Percentiles rank a stretch among this genome's conserved stretches.
phyloP scores from a whole-genome alignment of 345 rosid genomes.

The Acer campestre region DNA sequence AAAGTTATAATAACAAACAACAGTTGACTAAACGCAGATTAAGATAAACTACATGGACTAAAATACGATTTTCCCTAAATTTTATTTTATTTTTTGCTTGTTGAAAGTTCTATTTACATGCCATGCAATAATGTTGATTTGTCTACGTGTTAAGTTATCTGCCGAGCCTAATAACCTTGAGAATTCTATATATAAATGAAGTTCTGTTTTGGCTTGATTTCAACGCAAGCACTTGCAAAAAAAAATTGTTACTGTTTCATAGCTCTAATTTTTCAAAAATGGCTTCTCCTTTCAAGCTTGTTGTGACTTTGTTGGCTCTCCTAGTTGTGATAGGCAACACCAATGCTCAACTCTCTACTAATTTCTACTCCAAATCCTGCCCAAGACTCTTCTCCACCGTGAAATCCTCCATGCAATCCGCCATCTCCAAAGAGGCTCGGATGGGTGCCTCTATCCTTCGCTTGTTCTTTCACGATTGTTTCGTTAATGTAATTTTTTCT shows the following conservation, averaged over 20 bases:
- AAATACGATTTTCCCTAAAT: too few relatives aligned
- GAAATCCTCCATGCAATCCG: conserved; percentile 48
- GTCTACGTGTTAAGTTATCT: conserved; percentile 76
- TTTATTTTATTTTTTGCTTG: background rate
- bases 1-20: too few relatives aligned
- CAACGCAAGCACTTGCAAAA: background rate
- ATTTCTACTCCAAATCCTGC: conserved; percentile 72
- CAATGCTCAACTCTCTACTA: conserved; percentile 69
- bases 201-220: conserved; percentile 6
- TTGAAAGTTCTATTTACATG: background rate
- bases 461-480: conserved; percentile 90
- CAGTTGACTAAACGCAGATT: too few relatives aligned
- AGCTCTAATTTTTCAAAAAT: conserved; percentile 31
- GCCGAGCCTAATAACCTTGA: conserved; percentile 28
- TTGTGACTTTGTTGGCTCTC: conserved; percentile 38
- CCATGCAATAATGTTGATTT: conserved; percentile 24
- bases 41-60: too few relatives aligned
- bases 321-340: conserved; percentile 31
- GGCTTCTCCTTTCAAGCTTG: conserved; percentile 22
- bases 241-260: background rate
- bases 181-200: conserved; percentile 50
- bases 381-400: conserved; percentile 56
- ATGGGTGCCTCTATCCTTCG: conserved; percentile 88
- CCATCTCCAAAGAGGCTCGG: conserved; percentile 54
- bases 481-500: conserved; percentile 62